Evolutionary conservation across 2,329 filamentous ascomycete species (phyloP).

Genomic region (Colletotrichum tofieldiae): DNA sequence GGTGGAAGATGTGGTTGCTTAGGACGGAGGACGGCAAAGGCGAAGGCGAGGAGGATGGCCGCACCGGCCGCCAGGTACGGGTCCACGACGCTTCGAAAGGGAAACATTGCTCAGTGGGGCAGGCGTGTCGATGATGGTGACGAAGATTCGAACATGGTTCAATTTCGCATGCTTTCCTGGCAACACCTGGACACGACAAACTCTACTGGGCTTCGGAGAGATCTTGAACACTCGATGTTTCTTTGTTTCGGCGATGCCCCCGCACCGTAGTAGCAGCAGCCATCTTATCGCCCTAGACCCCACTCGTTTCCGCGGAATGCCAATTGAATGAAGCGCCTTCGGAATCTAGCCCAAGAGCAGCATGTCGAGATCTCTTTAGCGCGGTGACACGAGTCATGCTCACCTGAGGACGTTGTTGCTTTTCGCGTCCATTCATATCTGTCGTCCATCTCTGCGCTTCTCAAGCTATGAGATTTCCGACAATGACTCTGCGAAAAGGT

Average conservation of each 20-base stretch:
- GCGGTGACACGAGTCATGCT: conserved; percentile 17
- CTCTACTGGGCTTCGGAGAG: neutral
- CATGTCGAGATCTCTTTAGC: neutral
- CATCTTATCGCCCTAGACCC: conserved; percentile 13
- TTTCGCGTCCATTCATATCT: neutral
- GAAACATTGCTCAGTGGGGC: neutral
- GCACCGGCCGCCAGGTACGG: conserved; percentile 24
- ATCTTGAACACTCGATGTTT: conserved; percentile 3
- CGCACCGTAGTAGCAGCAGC: conserved; percentile 22
- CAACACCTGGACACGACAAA: neutral
- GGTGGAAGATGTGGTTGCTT: conserved; percentile 21
- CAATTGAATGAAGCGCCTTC: conserved; percentile 1
- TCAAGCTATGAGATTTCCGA: neutral
- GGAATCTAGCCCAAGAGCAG: neutral
- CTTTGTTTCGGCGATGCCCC: conserved; percentile 25
- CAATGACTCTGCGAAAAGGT: neutral
- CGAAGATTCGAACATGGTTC: conserved; percentile 5
- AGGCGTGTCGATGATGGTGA: neutral
- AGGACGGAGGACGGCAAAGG: conserved; percentile 8
- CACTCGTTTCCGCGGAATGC: conserved; percentile 11
- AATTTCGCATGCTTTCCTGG: neutral
- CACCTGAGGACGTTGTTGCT: neutral
- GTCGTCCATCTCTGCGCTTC: neutral
- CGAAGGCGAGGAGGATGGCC: conserved; percentile 18
- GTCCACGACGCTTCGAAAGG: neutral